Base-by-base conservation (phyloP, 2,329 filamentous ascomycete genomes). In the Gnomoniopsis smithogilvyi region DNA sequence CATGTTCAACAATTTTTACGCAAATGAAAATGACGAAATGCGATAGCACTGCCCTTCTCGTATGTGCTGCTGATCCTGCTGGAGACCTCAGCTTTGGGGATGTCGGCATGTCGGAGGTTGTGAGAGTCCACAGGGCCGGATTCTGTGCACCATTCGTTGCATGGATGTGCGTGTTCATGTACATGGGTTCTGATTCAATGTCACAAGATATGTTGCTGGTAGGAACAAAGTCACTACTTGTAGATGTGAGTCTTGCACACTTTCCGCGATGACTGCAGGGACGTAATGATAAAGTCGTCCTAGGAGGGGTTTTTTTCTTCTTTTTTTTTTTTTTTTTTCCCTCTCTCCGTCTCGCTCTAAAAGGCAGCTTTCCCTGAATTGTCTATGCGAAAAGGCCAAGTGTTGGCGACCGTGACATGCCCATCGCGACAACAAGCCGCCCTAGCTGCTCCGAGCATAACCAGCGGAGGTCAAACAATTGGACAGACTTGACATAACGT, bases 101-200 rank as follows among this genome's bases (percentile, higher is more conserved):
- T 26, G 34, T 58, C 56, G 56, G 56, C 56, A 50, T 58, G 56
- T 58, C 56, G 56, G 56, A 58, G 56, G 56, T 58, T 57, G 46
- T 53, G n/a, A 33, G n/a, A 38, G 12, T 33, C 41, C 41, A 52
- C 19, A 33, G 49, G n/a, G 14, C 47, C 30, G 47, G 36, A 34
- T 19, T 17, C 34, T 30, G 45, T 52, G 50, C 38, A n/a, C 33
- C 33, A 41, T 11, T 21, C 26, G 41, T n/a, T n/a, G 17, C 6
- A 30, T 43, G 43, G 49, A 48, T 36, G n/a, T 15, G 17, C 49
- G 50, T 34, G 48, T 52, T 48, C 26, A 34, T 53, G 43, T 53
- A 47, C 50, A 24, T 41, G 46, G 8, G 53, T 54, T 21, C 26
- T 47, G 15, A 19, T 41, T 36, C 26, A 46, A 12, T 17, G 33